phyloP scores from a whole-genome alignment of 805 yeast genomes.

The Saccharomycopsis javanensis region DNA sequence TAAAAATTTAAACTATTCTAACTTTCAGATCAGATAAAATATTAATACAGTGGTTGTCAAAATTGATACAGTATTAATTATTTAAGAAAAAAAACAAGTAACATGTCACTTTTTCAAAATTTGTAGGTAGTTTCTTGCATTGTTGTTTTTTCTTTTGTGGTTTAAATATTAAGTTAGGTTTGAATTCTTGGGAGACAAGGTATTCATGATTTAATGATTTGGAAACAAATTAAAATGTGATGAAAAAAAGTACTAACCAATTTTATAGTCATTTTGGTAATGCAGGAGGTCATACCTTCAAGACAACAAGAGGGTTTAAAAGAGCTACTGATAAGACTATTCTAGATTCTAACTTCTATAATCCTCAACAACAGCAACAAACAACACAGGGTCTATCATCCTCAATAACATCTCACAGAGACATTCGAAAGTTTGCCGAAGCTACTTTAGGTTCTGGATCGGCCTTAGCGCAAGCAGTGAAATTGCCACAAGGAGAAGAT shows the following conservation, averaged over 20 bases:
- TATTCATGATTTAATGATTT: no score
- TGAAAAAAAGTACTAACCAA: background rate
- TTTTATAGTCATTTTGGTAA: constrained; percentile 8
- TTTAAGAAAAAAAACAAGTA: background rate
- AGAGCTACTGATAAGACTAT: constrained; percentile 23
- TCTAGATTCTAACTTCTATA: constrained; percentile 13
- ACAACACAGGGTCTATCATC: constrained; percentile 13
- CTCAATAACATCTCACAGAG: constrained; percentile 47
- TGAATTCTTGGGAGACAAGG: no score
- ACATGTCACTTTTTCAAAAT: constrained; percentile 23
- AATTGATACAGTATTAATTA: background rate
- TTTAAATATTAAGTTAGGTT: no score
- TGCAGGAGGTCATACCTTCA: constrained; percentile 36
- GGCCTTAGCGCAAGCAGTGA: constrained; percentile 85
- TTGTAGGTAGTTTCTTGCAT: constrained; percentile 21
- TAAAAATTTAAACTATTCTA: no score
- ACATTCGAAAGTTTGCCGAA: constrained; percentile 82
- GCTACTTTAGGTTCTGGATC: constrained; percentile 91
- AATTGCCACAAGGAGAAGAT: constrained; percentile 87
- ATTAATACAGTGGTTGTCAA: background rate
- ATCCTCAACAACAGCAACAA: constrained; percentile 20
- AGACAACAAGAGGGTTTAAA: constrained; percentile 38
- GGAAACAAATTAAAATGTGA: background rate
- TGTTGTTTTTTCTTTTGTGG: no score
- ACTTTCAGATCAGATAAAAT: background rate